A percentile compares a stretch with the other conserved stretches of the same genome.
phyloP scores from a whole-genome alignment of 495 filamentous ascomycete species.

The Talaromyces nanjingensis region DNA sequence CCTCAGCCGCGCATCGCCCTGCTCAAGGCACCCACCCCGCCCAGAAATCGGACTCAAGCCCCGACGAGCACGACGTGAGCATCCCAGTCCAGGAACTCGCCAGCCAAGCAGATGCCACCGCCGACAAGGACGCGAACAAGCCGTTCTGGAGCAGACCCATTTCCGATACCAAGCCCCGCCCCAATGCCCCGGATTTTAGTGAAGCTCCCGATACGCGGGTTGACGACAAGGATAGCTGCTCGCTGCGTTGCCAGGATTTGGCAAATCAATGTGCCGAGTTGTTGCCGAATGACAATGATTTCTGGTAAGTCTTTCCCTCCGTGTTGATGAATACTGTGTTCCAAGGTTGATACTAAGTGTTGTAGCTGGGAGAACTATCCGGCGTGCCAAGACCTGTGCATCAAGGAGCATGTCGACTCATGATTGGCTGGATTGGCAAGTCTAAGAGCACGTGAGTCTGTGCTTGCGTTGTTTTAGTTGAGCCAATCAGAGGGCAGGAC shows the following conservation, averaged over 20 bases:
- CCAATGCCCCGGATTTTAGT: background rate
- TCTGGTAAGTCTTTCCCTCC: background rate
- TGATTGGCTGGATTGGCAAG: background rate
- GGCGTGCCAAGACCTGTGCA: slow-evolving; percentile 6
- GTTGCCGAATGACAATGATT: slow-evolving; percentile 22
- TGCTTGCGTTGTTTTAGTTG: background rate
- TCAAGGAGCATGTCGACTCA: slow-evolving; percentile 7
- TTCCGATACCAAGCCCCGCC: background rate
- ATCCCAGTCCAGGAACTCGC: background rate
- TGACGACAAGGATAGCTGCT: slow-evolving; percentile 13
- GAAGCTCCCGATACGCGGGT: background rate
- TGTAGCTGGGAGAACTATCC: slow-evolving; percentile 6
- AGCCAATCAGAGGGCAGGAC: background rate
- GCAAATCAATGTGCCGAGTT: slow-evolving; percentile 24
- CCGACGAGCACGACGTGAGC: background rate
- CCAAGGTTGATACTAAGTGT: background rate
- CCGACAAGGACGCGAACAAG: background rate
- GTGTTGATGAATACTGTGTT: no score
- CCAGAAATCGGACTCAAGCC: background rate
- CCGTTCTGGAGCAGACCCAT: slow-evolving; percentile 3
- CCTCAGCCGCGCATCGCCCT: background rate
- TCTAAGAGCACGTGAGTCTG: background rate
- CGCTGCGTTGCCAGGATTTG: slow-evolving; percentile 8
- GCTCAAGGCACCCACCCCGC: background rate
- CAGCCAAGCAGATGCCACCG: background rate